Evolutionary conservation across 2,329 filamentous ascomycete genomes (phyloP), one percentile per base, ranked within the genome.

Genomic region (Hypoxylon rubiginosum): DNA sequence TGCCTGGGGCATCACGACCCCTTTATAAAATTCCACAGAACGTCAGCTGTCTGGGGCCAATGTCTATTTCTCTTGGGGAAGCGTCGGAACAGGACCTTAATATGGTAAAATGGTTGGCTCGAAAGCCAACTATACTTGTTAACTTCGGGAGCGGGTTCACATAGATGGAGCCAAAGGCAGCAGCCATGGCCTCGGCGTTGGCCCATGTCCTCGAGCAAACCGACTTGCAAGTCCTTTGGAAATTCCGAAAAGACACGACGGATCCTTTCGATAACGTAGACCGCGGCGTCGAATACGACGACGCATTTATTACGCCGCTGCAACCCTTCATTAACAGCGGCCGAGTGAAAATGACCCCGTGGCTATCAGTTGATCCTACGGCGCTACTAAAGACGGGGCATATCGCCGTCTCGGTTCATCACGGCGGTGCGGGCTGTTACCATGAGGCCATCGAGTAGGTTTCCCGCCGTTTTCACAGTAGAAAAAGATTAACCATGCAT

Each of bases 381-480:
- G 30, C 69, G 3, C 53, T 72, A 13, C 11, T 72, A 17, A 60
- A 73, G 43, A 62, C 64, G 1, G 69, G 69, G 7, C 56, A 73
- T 49, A 50, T 71, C n/a, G 45, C 64, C 2, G 64, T 57, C 6
- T 72, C 69, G 4, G 68, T 72, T 10, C 71, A 74, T 9, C 69
- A 74, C 32, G 71, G 72, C 4, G 71, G 72, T 4, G 58, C 72
- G 5, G 67, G 71, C 8, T 69, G 65, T 17, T 74, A 72, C 28
- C 64, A 70, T 17, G 71, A 72, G 55, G 65, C 71, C 30, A 62
- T 71, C 15, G 58, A 53, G 69, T 71, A 64, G 0, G 54, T 41
- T 41, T 41, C 36, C 36, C 3, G 10, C 36, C 15, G 17, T 6
- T n/a, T n/a, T 41, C 17, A 41, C 36, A 41, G 36, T 41, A 41